Conservation (phyloP, 768 basidiomycete species). For the Suillus subluteus region DNA sequence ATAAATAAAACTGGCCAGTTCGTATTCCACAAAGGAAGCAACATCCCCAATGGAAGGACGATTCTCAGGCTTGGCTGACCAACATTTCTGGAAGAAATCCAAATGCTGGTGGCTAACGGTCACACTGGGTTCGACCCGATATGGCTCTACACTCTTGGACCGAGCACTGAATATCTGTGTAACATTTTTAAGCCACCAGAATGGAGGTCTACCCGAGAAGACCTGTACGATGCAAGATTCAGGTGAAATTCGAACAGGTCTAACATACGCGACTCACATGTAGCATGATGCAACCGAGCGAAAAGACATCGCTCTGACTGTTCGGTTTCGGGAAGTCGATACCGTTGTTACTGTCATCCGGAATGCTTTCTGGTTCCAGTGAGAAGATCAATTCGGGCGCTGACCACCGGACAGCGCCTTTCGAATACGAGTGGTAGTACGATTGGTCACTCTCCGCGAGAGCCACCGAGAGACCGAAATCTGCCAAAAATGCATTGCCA, state of each 20-base stretch:
- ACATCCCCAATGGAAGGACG: no score
- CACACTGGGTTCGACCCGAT: background rate
- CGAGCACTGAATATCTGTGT: background rate
- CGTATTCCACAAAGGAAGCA: no score
- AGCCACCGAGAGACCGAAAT: background rate
- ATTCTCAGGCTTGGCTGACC: background rate
- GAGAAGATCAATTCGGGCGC: background rate
- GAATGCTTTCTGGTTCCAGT: background rate
- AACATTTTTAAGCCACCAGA: background rate
- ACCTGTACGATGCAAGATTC: background rate
- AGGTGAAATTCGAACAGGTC: background rate
- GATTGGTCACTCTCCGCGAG: background rate
- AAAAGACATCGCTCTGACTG: background rate
- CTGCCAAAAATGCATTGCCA: slow-evolving; percentile 1
- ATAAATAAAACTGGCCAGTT: no score
- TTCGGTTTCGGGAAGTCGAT: background rate
- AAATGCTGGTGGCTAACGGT: background rate
- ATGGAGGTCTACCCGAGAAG: background rate
- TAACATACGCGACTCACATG: background rate
- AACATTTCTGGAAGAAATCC: background rate
- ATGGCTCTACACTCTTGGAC: background rate
- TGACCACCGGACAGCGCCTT: background rate
- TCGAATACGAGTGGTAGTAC: background rate
- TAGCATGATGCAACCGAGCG: slow-evolving; percentile 7
- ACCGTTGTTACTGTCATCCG: background rate